Conservation (phyloP, 208 protist species). For the Leishmania gerbilli region DNA sequence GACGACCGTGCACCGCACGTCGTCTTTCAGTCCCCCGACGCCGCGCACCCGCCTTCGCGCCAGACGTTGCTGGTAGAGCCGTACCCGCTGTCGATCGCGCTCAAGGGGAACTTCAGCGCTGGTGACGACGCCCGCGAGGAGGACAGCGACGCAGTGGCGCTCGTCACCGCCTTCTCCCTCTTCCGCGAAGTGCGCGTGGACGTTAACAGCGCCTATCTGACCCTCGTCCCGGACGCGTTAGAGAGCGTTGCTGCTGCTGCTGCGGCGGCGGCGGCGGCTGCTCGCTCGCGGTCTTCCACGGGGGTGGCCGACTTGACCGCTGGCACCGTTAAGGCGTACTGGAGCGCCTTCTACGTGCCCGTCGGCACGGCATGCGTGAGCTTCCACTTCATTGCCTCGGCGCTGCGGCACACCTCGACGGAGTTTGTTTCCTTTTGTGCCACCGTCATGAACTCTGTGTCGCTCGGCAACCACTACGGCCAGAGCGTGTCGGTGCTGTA, state of each 20-base stretch:
- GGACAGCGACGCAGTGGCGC: conserved; percentile 17
- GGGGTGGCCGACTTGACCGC: background rate
- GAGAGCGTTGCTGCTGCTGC: conserved; percentile 9
- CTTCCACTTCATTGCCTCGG: conserved; percentile 73
- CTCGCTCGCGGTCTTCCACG: background rate
- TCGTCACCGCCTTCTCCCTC: conserved; percentile 34
- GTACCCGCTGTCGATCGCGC: conserved; percentile 40
- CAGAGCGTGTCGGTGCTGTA: conserved; percentile 75
- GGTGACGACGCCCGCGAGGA: conserved; percentile 51
- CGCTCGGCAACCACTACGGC: conserved; percentile 84
- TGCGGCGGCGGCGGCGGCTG: background rate
- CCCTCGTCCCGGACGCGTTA: conserved; percentile 31
- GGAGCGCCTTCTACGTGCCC: conserved; percentile 63
- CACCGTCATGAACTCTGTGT: conserved; percentile 70
- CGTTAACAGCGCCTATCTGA: conserved; percentile 36
- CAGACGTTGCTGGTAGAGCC: conserved; percentile 47
- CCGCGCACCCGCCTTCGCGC: conserved; percentile 8
- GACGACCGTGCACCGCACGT: background rate
- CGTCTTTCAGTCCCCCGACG: conserved; percentile 19
- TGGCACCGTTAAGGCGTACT: conserved; percentile 39
- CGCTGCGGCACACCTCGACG: conserved; percentile 59
- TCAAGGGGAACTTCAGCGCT: conserved; percentile 46
- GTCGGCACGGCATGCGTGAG: conserved; percentile 66
- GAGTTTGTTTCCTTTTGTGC: conserved; percentile 74
- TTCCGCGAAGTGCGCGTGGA: conserved; percentile 48